A percentile compares a stretch with the other conserved stretches of the same genome.
phyloP scores from a whole-genome alignment of 768 basidiomycete genomes.

The Calocera viscosa region DNA sequence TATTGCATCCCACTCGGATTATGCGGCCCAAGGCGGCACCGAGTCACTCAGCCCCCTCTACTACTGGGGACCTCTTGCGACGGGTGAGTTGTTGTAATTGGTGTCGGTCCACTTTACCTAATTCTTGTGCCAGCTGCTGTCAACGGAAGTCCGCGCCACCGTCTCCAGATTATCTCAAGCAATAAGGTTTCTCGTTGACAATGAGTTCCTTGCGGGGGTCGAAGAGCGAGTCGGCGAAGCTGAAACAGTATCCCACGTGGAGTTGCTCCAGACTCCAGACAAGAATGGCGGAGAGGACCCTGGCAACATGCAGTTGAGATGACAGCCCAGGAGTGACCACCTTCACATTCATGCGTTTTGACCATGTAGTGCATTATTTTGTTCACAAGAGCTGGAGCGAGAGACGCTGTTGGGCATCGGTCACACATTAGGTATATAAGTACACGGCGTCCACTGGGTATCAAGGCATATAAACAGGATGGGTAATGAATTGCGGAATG shows the following conservation, averaged over 20 bases:
- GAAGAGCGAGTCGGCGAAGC: constrained; percentile 73
- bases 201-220: constrained; percentile 70
- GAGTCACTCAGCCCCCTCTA: background rate
- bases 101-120: background rate
- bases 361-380: no score
- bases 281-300: no score
- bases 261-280: no score
- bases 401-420: background rate
- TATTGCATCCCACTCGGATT: background rate
- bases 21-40: background rate
- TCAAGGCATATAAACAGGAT: background rate
- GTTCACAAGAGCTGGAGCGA: no score
- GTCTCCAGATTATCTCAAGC: constrained; percentile 88
- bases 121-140: constrained; percentile 44
- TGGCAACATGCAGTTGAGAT: no score
- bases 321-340: no score
- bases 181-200: constrained; percentile 78
- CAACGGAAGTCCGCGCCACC: constrained; percentile 76
- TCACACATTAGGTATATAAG: background rate
- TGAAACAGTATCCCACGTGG: constrained; percentile 20
- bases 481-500: background rate
- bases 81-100: constrained; percentile 5
- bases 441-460: background rate
- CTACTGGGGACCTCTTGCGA: background rate
- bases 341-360: no score